Evolutionary conservation across 129 eudicot genomes (phyloP).

Genomic region (Arctium lappa): DNA sequence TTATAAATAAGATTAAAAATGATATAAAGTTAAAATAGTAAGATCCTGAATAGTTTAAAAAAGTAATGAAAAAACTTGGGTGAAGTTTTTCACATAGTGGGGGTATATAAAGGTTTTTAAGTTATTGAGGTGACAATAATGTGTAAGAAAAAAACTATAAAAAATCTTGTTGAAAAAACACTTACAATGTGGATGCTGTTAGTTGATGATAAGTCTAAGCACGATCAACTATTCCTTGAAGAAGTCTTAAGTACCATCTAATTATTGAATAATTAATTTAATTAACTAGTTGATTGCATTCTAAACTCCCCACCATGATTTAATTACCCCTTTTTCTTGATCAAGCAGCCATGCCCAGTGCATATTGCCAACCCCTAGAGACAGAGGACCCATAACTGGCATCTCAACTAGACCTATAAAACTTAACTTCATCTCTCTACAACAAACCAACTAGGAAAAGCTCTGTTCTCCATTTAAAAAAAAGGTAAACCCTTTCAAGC

Average conservation of each 20-base stretch:
- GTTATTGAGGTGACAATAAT: too few species aligned
- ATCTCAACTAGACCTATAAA: constrained; percentile 37
- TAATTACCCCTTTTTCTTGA: constrained; percentile 10
- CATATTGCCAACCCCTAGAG: constrained; percentile 52
- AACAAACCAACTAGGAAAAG: constrained; percentile 15
- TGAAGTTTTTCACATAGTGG: too few species aligned
- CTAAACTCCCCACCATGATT: constrained; percentile 27
- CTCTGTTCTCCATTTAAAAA: constrained; percentile 14
- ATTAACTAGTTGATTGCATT: constrained; percentile 23
- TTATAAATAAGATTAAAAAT: too few species aligned
- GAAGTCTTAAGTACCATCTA: constrained; percentile 1
- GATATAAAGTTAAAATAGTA: too few species aligned
- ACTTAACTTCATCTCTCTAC: constrained; percentile 6
- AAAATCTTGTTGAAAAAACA: too few species aligned
- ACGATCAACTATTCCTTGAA: constrained; percentile 5
- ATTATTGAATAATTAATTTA: background rate
- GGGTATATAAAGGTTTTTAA: too few species aligned
- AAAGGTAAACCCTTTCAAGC: constrained; percentile 26
- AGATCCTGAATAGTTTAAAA: too few species aligned
- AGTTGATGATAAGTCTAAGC: constrained; percentile 18
- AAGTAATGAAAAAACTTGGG: too few species aligned
- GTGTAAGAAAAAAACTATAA: too few species aligned
- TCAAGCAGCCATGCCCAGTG: constrained; percentile 39
- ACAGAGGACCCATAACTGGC: constrained; percentile 24
- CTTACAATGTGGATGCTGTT: too few species aligned